These are phyloP conservation scores for Paxillus rubicundulus DNA, from an alignment of 768 basidiomycete species.

Conservation along the genomic window DNA sequence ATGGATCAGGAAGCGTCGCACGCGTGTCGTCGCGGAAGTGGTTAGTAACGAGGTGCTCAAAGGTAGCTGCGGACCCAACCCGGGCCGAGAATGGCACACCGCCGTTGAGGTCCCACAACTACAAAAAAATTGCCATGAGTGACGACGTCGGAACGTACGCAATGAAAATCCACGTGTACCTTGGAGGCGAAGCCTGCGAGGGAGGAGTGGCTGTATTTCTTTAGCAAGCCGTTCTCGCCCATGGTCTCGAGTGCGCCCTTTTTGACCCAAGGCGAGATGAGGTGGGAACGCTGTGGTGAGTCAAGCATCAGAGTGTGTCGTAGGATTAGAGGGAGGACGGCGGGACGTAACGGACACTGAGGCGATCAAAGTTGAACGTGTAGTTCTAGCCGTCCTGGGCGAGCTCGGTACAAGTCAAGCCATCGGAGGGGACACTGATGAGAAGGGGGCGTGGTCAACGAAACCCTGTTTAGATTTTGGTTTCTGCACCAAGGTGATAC, in stretches of 20 bases:
- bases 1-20: constrained; percentile 14
- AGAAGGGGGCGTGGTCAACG: constrained; percentile 23
- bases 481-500: not conserved
- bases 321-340: not conserved
- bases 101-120: constrained; percentile 27
- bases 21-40: constrained; percentile 17
- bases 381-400: constrained; percentile 19
- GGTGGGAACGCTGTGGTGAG: constrained; percentile 14
- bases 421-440: constrained; percentile 19
- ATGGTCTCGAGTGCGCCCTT: constrained; percentile 15
- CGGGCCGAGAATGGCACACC: constrained; percentile 22
- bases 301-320: not conserved
- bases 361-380: constrained; percentile 23
- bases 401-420: constrained; percentile 21
- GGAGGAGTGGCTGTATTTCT: constrained; percentile 22
- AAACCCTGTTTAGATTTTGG: constrained; percentile 14
- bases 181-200: constrained; percentile 22
- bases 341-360: constrained; percentile 20
- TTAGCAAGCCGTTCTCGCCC: not conserved
- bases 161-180: not conserved
- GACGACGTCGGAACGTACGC: not conserved
- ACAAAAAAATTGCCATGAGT: not conserved
- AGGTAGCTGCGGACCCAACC: constrained; percentile 17
- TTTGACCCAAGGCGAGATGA: constrained; percentile 24
- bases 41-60: constrained; percentile 26